These are phyloP conservation scores for Botrytis byssoidea DNA, from an alignment of 2,329 filamentous ascomycete species.

Conservation along the genomic window DNA sequence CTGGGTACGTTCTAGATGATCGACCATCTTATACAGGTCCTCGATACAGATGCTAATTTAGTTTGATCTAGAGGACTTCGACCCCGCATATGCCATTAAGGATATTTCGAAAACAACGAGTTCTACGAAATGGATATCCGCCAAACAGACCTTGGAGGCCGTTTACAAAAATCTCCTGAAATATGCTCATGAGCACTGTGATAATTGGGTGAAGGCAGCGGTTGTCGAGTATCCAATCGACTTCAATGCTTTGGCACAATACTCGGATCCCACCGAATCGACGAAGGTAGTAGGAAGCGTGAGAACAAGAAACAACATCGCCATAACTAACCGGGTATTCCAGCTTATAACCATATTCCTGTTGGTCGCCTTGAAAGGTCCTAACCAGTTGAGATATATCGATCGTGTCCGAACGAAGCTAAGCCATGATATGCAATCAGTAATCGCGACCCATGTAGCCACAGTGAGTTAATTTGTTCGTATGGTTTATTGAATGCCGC, in stretches of 20 bases:
- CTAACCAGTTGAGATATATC: constrained; percentile 56
- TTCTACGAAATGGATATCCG: constrained; percentile 40
- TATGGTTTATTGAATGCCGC: neutral
- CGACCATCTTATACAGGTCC: constrained; percentile 40
- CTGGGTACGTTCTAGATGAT: constrained; percentile 38
- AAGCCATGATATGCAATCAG: constrained; percentile 45
- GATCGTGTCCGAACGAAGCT: constrained; percentile 44
- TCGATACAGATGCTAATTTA: constrained; percentile 36
- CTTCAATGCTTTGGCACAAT: constrained; percentile 57
- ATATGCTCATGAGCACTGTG: constrained; percentile 54
- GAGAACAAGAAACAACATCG: neutral
- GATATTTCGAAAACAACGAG: constrained; percentile 48
- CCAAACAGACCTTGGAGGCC: constrained; percentile 50
- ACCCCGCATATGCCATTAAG: constrained; percentile 54
- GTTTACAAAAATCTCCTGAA: constrained; percentile 55
- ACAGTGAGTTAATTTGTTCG: constrained; percentile 23
- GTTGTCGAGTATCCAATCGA: constrained; percentile 49
- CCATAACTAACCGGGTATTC: constrained; percentile 30
- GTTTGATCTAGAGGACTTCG: constrained; percentile 50
- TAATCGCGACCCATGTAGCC: constrained; percentile 39
- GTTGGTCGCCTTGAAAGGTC: constrained; percentile 59
- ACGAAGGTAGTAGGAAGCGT: constrained; percentile 46
- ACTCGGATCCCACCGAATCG: constrained; percentile 54
- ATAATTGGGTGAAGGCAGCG: constrained; percentile 50
- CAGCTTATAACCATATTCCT: constrained; percentile 63